Percentiles rank a stretch among this genome's conserved stretches.
Evolutionary conservation across 139 green algal species (phyloP).

Genomic region (Closterium sp.): DNA sequence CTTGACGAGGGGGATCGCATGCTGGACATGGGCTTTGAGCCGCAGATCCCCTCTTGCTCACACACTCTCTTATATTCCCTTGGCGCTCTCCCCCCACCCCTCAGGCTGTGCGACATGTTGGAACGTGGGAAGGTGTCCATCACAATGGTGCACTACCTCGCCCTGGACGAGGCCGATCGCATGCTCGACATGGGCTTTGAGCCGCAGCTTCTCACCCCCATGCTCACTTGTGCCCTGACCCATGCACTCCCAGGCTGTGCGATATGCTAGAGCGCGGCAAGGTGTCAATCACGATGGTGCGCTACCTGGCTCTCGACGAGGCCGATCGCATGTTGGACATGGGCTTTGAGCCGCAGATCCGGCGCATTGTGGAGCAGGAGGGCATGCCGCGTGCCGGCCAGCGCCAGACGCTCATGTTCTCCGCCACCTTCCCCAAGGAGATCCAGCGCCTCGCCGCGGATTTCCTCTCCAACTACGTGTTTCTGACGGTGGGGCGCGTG

Average conservation of each 20-base stretch:
- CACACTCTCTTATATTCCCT: slow-evolving; percentile 79
- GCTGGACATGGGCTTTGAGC: slow-evolving; percentile 99
- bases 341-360: slow-evolving; percentile 96
- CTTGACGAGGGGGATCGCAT: slow-evolving; percentile 97
- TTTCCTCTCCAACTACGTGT: slow-evolving; percentile 97
- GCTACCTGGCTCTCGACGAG: slow-evolving; percentile 89
- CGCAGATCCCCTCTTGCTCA: slow-evolving; percentile 90
- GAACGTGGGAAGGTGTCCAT: no score
- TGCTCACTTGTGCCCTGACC: not conserved
- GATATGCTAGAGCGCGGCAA: slow-evolving; percentile 91
- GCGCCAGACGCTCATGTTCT: slow-evolving; percentile 95
- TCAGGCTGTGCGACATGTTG: no score
- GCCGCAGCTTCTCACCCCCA: no score
- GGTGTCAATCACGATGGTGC: slow-evolving; percentile 70
- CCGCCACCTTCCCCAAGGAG: slow-evolving; percentile 93
- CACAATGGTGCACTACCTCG: no score
- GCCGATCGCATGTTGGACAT: slow-evolving; percentile 98
- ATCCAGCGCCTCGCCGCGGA: slow-evolving; percentile 83
- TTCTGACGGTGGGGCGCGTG: slow-evolving; percentile 93
- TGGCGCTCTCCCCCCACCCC: slow-evolving; percentile 70
- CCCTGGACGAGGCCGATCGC: no score
- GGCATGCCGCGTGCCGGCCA: slow-evolving; percentile 84
- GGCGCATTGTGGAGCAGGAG: slow-evolving; percentile 57
- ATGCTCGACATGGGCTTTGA: no score
- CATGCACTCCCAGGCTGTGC: slow-evolving; percentile 59